Base-by-base conservation (phyloP, 306 rosid genomes). In the Prunus salicina region DNA sequence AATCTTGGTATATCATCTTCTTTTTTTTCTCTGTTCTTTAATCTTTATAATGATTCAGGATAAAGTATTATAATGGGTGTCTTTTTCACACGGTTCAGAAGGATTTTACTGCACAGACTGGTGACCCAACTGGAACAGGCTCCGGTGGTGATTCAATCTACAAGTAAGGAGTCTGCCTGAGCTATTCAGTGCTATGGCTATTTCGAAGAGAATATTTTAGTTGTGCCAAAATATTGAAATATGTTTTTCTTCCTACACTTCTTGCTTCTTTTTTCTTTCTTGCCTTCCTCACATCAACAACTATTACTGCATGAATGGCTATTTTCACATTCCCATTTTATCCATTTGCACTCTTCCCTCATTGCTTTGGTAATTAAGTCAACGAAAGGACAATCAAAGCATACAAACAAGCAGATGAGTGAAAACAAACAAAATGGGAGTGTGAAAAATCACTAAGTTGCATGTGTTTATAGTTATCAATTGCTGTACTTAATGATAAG, bases 61-160 rank as follows among this genome's bases (percentile, higher is more conserved):
- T 89, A 46, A 94, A 94, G 81, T 92, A 89, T 78, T 95, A 92
- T 52, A 90, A 92, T 73, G 98, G 97, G 13, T 90, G 93, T 74
- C 78, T 95, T 13, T 92, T 95, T 87, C 97, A 95, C 85, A 86
- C 84, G 7, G 83, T 92, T 70, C 99, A 92, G 80, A 95, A 90
- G 88, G 97, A 95, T 80, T 95, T 92, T 76, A 95, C 93, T 9
- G 97, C 99, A n/a, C 99, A 92, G 74, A 87, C 97, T 22, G 97
- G 97, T 12, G 99, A 95, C 47, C 97, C 97, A 18, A 92, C 97
- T 46, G 97, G 93, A 30, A 84, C 91, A 0, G 92, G 97, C 12
- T 80, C 89, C 3, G 91, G 88, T 41, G 97, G 97, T 3, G 93
- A 95, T 79, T 92, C 96, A 9, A 57, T 95, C 30, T 95, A 89